Evolutionary conservation across 257 asterid species (phyloP).

Genomic region (Solanum sparsipilum): DNA sequence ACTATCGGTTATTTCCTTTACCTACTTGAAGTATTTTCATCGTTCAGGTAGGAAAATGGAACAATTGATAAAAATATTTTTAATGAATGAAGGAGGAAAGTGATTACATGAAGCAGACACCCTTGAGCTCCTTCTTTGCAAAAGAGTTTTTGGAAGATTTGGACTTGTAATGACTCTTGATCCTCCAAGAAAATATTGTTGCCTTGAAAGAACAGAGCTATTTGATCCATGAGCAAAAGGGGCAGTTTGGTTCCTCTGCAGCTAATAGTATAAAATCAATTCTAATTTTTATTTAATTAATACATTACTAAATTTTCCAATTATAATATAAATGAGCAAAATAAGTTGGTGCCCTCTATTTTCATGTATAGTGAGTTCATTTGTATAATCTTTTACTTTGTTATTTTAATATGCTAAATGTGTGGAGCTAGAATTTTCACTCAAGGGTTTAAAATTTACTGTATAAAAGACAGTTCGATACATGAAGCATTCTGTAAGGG

Average conservation of each 20-base stretch:
- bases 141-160: constrained; percentile 6
- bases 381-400: background rate
- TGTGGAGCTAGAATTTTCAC: background rate
- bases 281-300: background rate
- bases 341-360: background rate
- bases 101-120: constrained; percentile 57
- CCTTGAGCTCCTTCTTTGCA: constrained; percentile 15
- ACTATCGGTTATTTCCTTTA: fast-evolving
- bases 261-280: background rate
- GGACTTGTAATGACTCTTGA: constrained; percentile 19
- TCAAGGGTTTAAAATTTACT: fast-evolving
- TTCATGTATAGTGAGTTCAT: background rate
- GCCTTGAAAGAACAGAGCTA: constrained; percentile 7
- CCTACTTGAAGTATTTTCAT: too few relatives aligned
- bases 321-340: background rate
- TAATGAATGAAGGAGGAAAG: background rate
- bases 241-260: constrained; percentile 24
- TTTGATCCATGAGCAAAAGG: constrained; percentile 7
- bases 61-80: too few relatives aligned
- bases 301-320: background rate
- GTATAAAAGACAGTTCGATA: fast-evolving
- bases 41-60: background rate
- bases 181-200: constrained; percentile 23
- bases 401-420: too few relatives aligned
- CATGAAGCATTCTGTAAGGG: fast-evolving